Evolutionary conservation across 2,329 filamentous ascomycete genomes (phyloP).

Genomic region (Diaporthe sp.): DNA sequence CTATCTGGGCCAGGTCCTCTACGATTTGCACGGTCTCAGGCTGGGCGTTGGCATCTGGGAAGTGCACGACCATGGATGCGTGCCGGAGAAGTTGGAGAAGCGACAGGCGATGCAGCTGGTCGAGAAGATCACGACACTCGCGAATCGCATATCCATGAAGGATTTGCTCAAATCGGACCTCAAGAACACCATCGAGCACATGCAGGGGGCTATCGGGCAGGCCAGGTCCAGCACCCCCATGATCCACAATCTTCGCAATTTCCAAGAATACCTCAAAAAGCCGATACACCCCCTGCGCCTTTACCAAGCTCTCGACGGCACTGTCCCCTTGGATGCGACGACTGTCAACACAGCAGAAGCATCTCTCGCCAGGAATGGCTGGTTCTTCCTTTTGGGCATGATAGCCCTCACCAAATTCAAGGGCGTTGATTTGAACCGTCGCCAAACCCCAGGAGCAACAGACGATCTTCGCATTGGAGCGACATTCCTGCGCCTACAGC

Average conservation of each 20-base stretch:
- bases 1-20: constrained; percentile 88
- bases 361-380: constrained; percentile 83
- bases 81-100: constrained; percentile 82
- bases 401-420: constrained; percentile 90
- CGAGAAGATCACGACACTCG: constrained; percentile 85
- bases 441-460: constrained; percentile 82
- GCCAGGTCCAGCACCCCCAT: constrained; percentile 85
- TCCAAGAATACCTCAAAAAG: constrained; percentile 84
- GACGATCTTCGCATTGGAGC: constrained; percentile 88
- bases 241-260: constrained; percentile 88
- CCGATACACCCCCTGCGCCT: constrained; percentile 86
- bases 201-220: constrained; percentile 87
- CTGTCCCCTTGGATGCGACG: constrained; percentile 80
- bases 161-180: constrained; percentile 93
- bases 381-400: constrained; percentile 93
- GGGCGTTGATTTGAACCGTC: constrained; percentile 77
- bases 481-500: constrained; percentile 83
- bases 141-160: constrained; percentile 87
- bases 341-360: constrained; percentile 78
- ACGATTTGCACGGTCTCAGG: constrained; percentile 85
- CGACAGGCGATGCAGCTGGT: constrained; percentile 85
- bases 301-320: constrained; percentile 84
- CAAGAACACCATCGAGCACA: constrained; percentile 90
- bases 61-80: constrained; percentile 84
- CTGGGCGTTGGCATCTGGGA: constrained; percentile 77